phyloP scores from a whole-genome alignment of 805 yeast species.

The Wickerhamiella alocasiicola region DNA sequence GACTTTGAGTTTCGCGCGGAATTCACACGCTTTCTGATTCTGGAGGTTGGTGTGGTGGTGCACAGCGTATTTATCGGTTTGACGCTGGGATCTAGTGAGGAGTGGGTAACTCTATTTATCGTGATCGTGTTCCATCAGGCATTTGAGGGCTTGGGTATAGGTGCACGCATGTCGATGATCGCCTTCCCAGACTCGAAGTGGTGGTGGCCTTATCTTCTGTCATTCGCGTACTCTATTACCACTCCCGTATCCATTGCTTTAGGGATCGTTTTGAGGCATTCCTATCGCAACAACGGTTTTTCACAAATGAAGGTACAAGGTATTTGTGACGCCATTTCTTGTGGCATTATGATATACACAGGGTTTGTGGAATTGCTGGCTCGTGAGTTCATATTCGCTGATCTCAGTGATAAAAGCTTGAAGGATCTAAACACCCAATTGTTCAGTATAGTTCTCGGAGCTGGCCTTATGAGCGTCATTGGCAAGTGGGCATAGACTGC shows the following conservation, averaged over 20 bases:
- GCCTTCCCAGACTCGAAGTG: constrained; percentile 38
- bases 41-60: constrained; percentile 63
- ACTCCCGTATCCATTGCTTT: constrained; percentile 66
- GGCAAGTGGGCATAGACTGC: constrained; percentile 56
- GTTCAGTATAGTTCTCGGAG: constrained; percentile 39
- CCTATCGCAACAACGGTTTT: constrained; percentile 44
- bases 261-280: constrained; percentile 54
- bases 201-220: constrained; percentile 42
- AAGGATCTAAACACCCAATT: constrained; percentile 33
- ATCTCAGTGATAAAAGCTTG: constrained; percentile 30
- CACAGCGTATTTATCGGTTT: constrained; percentile 68
- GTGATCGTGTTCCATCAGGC: constrained; percentile 64
- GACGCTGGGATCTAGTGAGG: constrained; percentile 50
- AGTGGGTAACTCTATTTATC: constrained; percentile 48
- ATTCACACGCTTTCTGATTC: constrained; percentile 38
- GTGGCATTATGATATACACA: constrained; percentile 60
- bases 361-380: constrained; percentile 68
- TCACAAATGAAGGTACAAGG: constrained; percentile 48
- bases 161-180: constrained; percentile 52
- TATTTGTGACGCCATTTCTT: constrained; percentile 53
- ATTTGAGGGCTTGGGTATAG: constrained; percentile 71
- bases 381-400: constrained; percentile 49
- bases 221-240: constrained; percentile 40
- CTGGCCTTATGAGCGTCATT: constrained; percentile 57
- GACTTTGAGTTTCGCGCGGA: constrained; percentile 23